phyloP scores from a whole-genome alignment of 352 stramenopile genomes.

The Phytophthora meadii region DNA sequence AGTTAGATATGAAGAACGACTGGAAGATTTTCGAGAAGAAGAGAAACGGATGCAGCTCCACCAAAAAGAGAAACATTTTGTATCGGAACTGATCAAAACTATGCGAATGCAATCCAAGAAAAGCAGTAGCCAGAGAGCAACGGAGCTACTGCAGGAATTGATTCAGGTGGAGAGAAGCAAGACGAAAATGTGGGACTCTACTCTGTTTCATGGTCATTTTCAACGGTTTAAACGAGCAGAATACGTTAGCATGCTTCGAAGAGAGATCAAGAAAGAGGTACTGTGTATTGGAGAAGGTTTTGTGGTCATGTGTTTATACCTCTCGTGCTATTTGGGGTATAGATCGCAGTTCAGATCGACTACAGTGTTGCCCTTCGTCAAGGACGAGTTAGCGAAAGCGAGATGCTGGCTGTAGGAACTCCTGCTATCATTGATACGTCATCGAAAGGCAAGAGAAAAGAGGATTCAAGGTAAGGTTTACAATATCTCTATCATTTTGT shows the following conservation, averaged over 20 bases:
- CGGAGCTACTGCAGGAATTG: constrained; percentile 68
- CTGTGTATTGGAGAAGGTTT: not conserved
- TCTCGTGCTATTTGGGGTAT: not conserved
- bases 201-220: constrained; percentile 66
- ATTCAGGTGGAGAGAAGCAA: constrained; percentile 67
- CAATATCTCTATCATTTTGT: not conserved
- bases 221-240: constrained; percentile 69
- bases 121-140: constrained; percentile 59
- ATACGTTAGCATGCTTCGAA: constrained; percentile 68
- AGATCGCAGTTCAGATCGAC: constrained; percentile 75
- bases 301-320: not conserved
- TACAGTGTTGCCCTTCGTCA: constrained; percentile 47
- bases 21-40: constrained; percentile 77
- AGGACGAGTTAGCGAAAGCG: constrained; percentile 32
- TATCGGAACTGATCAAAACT: constrained; percentile 80
- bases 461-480: constrained; percentile 44
- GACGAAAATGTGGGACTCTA: constrained; percentile 70
- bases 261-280: constrained; percentile 83
- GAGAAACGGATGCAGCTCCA: constrained; percentile 46
- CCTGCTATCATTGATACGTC: constrained; percentile 5
- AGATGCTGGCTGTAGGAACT: constrained; percentile 15
- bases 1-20: constrained; percentile 49
- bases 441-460: constrained; percentile 23
- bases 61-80: constrained; percentile 69
- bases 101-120: constrained; percentile 72